Base-by-base conservation (phyloP, 2,329 filamentous ascomycete genomes). In the Pestalotiopsis sp. region DNA sequence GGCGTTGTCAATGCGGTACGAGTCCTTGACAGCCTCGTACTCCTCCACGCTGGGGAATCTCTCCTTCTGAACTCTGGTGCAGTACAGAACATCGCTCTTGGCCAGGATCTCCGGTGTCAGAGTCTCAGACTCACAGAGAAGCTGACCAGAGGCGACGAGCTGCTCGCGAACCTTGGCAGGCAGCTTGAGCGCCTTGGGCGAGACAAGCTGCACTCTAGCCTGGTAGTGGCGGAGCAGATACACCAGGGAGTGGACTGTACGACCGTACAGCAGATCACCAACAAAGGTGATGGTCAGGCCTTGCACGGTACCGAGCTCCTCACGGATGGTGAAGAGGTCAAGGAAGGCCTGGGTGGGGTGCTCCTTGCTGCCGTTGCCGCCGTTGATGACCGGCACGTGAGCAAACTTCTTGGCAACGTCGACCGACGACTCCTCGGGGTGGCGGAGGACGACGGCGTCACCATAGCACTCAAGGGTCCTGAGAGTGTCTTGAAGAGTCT, bases 271-370 rank as follows among this genome's bases (percentile, higher is more conserved):
- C 68, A 99, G 90, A 77, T 99, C 96, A 75, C 96, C 96, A 59
- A 94, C 87, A 81, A 99, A 99, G 64, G 96, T 99, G 77, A 99
- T 97, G 59, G 94, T 98, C 72, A 99, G 86, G 66, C 95, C 95
- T 78, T 95, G 95, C 68, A 98, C 95, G 0, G 95, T 98, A 72
- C 96, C 96, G 9, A 98, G 87, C 82, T 99, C 96, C 82, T 99
- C 96, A 74, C 96, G 93, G 77, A 99, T 99, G 67, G 96, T 98
- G 86, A 98, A 99, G 68, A 99, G 91, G 77, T 99, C 96, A 25
- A 99, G 86, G 87, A 99, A 96, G 0, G 96, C 96, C 82, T 99
- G 96, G 0, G 96, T 99, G 0, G 96, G 96, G 82, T 99, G 96
- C 84, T 99, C 96, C 75, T 93, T 91, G 82, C 92, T 94, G 72